These are phyloP conservation scores for Cryptococcus deneoformans DNA, from an alignment of 1,284 basidiomycete genomes.

Conservation along the genomic window DNA sequence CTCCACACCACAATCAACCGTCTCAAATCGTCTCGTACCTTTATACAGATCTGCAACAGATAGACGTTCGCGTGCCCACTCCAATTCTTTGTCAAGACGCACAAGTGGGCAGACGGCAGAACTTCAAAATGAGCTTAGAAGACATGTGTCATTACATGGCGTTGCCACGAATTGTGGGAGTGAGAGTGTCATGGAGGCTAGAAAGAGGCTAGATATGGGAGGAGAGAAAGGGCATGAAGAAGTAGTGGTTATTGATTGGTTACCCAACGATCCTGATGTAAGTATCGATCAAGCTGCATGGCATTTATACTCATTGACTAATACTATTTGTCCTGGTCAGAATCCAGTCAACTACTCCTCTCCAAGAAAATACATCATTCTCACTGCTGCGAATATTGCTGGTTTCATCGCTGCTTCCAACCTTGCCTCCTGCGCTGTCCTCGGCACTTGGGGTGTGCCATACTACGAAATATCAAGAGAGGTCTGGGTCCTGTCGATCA, in stretches of 20 bases:
- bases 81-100: background rate
- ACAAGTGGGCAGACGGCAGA: constrained; percentile 6
- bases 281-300: constrained; percentile 1
- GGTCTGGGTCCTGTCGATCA: constrained; percentile 22
- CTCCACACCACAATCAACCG: background rate
- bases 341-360: constrained; percentile 40
- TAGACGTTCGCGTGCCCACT: background rate
- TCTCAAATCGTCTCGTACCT: background rate
- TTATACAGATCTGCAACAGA: background rate
- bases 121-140: constrained; percentile 12
- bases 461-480: constrained; percentile 28
- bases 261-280: constrained; percentile 33
- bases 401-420: constrained; percentile 27
- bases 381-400: constrained; percentile 23
- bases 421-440: constrained; percentile 26
- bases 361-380: constrained; percentile 26
- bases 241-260: constrained; percentile 39
- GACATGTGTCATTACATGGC: constrained; percentile 16
- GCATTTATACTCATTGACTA: too few relatives aligned
- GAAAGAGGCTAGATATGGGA: constrained; percentile 19
- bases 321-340: constrained; percentile 13
- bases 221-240: constrained; percentile 26
- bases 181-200: constrained; percentile 7
- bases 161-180: constrained; percentile 1
- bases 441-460: constrained; percentile 27